Conservation (phyloP, 2,329 filamentous ascomycete species). For the Aspergillus phoenicis region DNA sequence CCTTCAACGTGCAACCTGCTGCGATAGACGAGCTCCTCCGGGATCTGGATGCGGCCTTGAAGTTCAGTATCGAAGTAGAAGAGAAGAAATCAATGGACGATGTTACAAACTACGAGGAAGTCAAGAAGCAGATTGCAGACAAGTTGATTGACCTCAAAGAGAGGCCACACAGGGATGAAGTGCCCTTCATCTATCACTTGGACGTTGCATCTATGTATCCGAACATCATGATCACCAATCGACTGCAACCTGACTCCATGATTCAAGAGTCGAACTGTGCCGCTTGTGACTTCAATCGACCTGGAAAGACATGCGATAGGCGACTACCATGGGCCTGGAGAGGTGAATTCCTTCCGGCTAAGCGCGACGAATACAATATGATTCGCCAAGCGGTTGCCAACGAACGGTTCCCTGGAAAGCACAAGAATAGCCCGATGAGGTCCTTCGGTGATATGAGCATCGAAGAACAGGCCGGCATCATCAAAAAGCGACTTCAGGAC, state of each 20-base stretch:
- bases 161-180: conserved; percentile 80
- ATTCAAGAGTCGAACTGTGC: conserved; percentile 94
- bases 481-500: conserved; percentile 84
- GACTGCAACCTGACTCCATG: conserved; percentile 98
- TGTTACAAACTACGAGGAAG: conserved; percentile 77
- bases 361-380: conserved; percentile 99
- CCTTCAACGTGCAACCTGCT: conserved; percentile 84
- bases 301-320: conserved; percentile 94
- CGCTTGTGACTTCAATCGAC: conserved; percentile 96
- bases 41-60: conserved; percentile 85
- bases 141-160: conserved; percentile 72
- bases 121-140: conserved; percentile 78
- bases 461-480: conserved; percentile 78
- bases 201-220: conserved; percentile 99
- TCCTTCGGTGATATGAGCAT: conserved; percentile 77
- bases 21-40: conserved; percentile 86
- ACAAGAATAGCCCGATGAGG: conserved; percentile 68
- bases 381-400: conserved; percentile 89
- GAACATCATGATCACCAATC: conserved; percentile 99
- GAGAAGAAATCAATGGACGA: conserved; percentile 81
- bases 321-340: conserved; percentile 96
- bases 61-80: conserved; percentile 83
- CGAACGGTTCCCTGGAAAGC: conserved; percentile 84
- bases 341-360: conserved; percentile 94
- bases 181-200: conserved; percentile 93